Evolutionary conservation across 2,329 filamentous ascomycete species (phyloP), one percentile per base, ranked within the genome.

Genomic region (Cryphonectria japonica): DNA sequence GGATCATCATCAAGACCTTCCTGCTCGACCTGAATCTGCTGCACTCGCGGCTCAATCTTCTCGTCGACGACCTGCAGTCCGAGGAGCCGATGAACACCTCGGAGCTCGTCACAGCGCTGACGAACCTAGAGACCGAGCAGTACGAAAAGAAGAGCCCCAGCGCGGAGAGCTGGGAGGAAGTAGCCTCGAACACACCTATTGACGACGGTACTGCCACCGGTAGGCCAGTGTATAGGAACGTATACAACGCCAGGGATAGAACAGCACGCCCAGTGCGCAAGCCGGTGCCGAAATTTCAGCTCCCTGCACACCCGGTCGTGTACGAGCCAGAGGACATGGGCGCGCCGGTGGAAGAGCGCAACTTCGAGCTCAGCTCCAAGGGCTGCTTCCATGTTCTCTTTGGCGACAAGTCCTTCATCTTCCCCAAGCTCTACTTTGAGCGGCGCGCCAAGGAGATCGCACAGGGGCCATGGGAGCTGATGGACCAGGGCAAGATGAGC

Each of bases 331-430:
- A 92, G 73, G 93, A 91, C 68, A 95, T 97, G 88, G 89, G 91
- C 67, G 86, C 88, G 74, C 87, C 92, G 75, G 91, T 91, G 9
- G 89, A 93, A 0, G 93, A 97, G 79, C 89, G 93, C 73, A 88
- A 94, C 74, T 97, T 97, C 79, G 92, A 97, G 75, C 91, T 98
- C 72, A 97, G 93, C 73, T 92, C 96, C 63, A 98, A 99, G 80
- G 94, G 93, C 0, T 90, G 97, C 71, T 99, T 98, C 80, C 95
- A 98, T 78, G 93, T 98, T 22, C 87, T 99, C 67, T 99, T 98
- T 80, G 96, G 96, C 52, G 96, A 99, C 80, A 97, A 95, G 82
- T 97, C 93, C 79, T 93, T 95, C 46, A 91, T 98, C 54, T 99
- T 98, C 82, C 94, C 96, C 76, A 90, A 95, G 77, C 85, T 98